Conservation (phyloP, 805 yeast genomes). For the Debaryomyces maramus region DNA sequence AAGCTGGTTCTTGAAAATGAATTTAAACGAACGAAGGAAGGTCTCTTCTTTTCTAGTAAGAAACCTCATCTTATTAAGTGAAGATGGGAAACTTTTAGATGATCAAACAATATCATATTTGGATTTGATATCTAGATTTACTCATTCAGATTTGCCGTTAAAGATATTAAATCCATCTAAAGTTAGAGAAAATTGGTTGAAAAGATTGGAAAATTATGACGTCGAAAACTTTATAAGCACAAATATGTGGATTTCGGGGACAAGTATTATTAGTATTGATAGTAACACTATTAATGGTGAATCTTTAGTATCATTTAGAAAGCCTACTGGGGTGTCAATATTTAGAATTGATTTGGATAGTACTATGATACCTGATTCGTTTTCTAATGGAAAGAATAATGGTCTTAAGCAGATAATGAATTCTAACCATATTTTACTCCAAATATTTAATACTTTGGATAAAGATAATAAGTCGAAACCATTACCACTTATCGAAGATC, state of each 20-base stretch:
- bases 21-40: conserved; percentile 54
- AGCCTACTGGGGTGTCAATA: conserved; percentile 65
- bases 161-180: conserved; percentile 33
- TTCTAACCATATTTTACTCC: conserved; percentile 53
- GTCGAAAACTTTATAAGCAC: conserved; percentile 14
- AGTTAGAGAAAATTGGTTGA: conserved; percentile 5
- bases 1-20: conserved; percentile 69
- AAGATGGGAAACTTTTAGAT: conserved; percentile 31
- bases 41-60: conserved; percentile 64
- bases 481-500: conserved; percentile 51
- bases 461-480: conserved; percentile 38
- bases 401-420: conserved; percentile 2
- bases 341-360: conserved; percentile 47
- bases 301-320: conserved; percentile 50
- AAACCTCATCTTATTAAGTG: conserved; percentile 44
- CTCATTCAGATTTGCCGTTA: conserved; percentile 62
- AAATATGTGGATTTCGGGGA: conserved; percentile 62
- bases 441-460: conserved; percentile 47
- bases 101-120: conserved; percentile 61
- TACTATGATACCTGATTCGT: conserved; percentile 7
- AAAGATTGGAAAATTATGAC: neutral
- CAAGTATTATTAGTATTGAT: conserved; percentile 54
- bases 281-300: conserved; percentile 54
- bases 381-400: conserved; percentile 3
- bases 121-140: conserved; percentile 67